Evolutionary conservation across 179 eudicot genomes (phyloP), one percentile per base, ranked within the genome.

Genomic region (Heliamphora pulchella): DNA sequence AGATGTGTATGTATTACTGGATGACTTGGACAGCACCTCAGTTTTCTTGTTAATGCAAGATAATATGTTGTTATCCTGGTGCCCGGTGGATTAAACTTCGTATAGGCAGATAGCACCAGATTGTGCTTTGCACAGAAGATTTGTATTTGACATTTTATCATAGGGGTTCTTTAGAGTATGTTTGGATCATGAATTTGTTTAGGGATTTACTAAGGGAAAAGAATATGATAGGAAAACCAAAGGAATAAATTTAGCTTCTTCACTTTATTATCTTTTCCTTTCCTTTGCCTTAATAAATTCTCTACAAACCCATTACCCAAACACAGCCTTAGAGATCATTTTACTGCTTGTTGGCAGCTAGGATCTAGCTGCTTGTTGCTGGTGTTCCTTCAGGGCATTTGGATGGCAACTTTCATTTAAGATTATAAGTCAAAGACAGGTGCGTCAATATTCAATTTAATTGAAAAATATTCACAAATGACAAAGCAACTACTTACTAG

Each of bases 401-500:
- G 8, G 31, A 39, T 11, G 8, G 53, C 78, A 75, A 43, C 53
- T 59, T n/a, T 59, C 39, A 5, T 46, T 15, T 41, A 59, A 59
- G 67, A 9, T 75, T 39, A 75, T 57, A 44, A 4, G 11, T 5
- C 13, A 77, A 53, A 10, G 43, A 31, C 0, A 46, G 67, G 59
- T 20, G n/a, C 68, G 64, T 50, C 63, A 18, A 13, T 22, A 65
- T 39, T 66, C 71, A 53, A 4, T 50, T 15, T 68, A 64, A 77
- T 15, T 1, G 43, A 53, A 51, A 66, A 20, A 46, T 47, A 31
- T 57, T 50, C 48, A 48, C 57, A 2, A 61, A 63, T 78, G 59
- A 51, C 20, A 7, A 43, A 80, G 68, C 58, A 72, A 73, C 50
- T 71, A 64, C 89, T 84, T 84, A 95, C 98, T 84, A 79, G 90